phyloP scores from a whole-genome alignment of 2,329 filamentous ascomycete genomes.

The Fusarium devonianum region DNA sequence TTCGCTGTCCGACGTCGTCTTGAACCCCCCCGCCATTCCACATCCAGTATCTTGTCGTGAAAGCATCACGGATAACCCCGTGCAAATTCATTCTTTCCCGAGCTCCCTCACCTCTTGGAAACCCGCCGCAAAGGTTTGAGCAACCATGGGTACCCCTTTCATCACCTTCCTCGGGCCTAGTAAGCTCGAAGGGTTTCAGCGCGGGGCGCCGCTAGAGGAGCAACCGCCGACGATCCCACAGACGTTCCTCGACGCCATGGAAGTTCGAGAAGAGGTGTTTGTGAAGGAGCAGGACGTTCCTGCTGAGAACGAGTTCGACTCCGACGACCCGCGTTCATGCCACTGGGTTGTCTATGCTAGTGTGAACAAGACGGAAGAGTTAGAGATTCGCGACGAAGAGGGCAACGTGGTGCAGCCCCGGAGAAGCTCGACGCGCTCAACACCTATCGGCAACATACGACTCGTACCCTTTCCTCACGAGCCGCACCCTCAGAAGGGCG shows the following conservation, averaged over 20 bases:
- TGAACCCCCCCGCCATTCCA: background rate
- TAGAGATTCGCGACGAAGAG: slow-evolving; percentile 54
- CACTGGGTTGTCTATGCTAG: slow-evolving; percentile 89
- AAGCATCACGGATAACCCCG: background rate
- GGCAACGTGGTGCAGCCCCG: slow-evolving; percentile 52
- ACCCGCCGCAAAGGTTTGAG: background rate
- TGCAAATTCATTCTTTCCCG: background rate
- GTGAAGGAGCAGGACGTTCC: slow-evolving; percentile 65
- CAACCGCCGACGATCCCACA: slow-evolving; percentile 58
- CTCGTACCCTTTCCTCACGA: slow-evolving; percentile 82
- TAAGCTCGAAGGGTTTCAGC: slow-evolving; percentile 58
- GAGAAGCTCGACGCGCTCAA: slow-evolving; percentile 53
- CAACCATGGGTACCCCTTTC: slow-evolving; percentile 58
- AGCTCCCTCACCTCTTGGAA: background rate
- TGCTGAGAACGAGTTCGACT: slow-evolving; percentile 77
- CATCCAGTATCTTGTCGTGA: background rate
- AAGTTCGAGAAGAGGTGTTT: slow-evolving; percentile 67
- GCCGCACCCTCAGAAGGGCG: slow-evolving; percentile 64
- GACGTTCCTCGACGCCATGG: slow-evolving; percentile 70
- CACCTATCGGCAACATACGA: slow-evolving; percentile 76
- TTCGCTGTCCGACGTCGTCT: background rate
- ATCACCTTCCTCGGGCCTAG: slow-evolving; percentile 57
- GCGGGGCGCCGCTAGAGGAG: slow-evolving; percentile 47
- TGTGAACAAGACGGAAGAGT: slow-evolving; percentile 56
- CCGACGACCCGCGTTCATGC: slow-evolving; percentile 78